Percentiles rank a stretch among this genome's conserved stretches.
phyloP scores from a whole-genome alignment of 768 basidiomycete species.

The Kondoa malvinella region DNA sequence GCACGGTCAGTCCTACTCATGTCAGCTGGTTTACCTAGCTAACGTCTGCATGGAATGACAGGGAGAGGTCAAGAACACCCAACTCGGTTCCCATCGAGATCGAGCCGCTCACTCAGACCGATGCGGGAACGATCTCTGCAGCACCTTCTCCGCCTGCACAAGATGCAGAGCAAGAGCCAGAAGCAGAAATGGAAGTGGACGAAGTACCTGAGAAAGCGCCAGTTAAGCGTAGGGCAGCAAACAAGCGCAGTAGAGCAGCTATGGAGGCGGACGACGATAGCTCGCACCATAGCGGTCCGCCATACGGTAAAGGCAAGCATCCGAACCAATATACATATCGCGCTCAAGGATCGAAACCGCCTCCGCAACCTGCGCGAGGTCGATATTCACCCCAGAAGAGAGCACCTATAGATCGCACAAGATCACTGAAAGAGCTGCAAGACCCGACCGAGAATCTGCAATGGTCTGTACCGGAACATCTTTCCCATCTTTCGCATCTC shows the following conservation, averaged over 20 bases:
- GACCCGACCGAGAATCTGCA: slow-evolving; percentile 19
- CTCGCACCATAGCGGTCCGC: too few species aligned
- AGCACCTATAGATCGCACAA: not conserved
- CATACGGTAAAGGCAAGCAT: slow-evolving; percentile 32
- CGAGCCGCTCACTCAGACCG: not conserved
- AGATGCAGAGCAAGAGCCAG: not conserved
- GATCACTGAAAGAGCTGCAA: not conserved
- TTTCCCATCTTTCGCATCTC: slow-evolving; percentile 67
- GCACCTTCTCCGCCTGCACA: not conserved
- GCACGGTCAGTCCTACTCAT: not conserved
- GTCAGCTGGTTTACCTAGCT: not conserved
- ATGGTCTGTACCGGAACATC: slow-evolving; percentile 86
- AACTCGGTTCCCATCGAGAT: not conserved
- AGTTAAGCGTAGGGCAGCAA: not conserved
- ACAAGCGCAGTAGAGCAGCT: not conserved
- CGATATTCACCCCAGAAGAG: slow-evolving; percentile 3
- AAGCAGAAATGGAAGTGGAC: not conserved
- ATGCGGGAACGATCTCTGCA: not conserved
- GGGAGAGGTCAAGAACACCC: not conserved
- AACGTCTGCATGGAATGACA: not conserved
- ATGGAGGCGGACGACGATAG: slow-evolving; percentile 4
- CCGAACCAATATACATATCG: slow-evolving; percentile 40
- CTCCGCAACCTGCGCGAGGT: slow-evolving; percentile 19
- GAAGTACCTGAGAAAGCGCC: slow-evolving; percentile 9
- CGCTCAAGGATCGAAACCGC: slow-evolving; percentile 18